Percentiles rank a stretch among this genome's conserved stretches.
Evolutionary conservation across 2,329 filamentous ascomycete genomes (phyloP).

Genomic region (Cytospora schulzeri): DNA sequence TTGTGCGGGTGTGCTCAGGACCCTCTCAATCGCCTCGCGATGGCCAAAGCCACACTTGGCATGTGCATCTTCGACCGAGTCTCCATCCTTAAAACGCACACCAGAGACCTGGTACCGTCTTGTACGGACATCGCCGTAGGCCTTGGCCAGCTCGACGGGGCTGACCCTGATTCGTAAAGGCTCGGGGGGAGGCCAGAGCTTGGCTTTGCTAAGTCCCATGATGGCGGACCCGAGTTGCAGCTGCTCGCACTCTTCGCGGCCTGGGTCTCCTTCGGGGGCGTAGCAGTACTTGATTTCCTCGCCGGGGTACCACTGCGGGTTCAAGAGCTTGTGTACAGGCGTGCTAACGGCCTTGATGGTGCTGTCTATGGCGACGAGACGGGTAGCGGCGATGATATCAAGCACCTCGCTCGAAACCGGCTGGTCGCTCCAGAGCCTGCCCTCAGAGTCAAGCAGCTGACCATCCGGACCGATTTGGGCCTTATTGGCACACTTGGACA

Average conservation of each 20-base stretch:
- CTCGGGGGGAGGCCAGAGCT: slow-evolving; percentile 28
- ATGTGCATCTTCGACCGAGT: slow-evolving; percentile 27
- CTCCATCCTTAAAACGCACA: slow-evolving; percentile 18
- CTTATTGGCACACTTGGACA: slow-evolving; percentile 29
- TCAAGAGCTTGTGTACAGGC: slow-evolving; percentile 27
- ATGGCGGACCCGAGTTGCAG: slow-evolving; percentile 33
- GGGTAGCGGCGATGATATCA: slow-evolving; percentile 28
- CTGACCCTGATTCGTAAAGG: slow-evolving; percentile 27
- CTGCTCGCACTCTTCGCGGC: slow-evolving; percentile 30
- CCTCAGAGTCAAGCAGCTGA: slow-evolving; percentile 27
- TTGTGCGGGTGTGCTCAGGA: slow-evolving; percentile 13
- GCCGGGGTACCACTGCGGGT: slow-evolving; percentile 14
- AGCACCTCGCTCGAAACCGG: slow-evolving; percentile 27
- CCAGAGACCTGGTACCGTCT: slow-evolving; percentile 59
- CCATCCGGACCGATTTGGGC: slow-evolving; percentile 27
- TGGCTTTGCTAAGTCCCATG: slow-evolving; percentile 26
- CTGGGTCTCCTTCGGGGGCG: slow-evolving; percentile 22
- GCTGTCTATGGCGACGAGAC: slow-evolving; percentile 24
- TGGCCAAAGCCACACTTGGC: slow-evolving; percentile 30
- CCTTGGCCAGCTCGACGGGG: slow-evolving; percentile 49
- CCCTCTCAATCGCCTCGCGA: slow-evolving; percentile 23
- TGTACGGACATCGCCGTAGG: slow-evolving; percentile 68
- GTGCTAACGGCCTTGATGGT: slow-evolving; percentile 26
- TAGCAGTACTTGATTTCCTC: slow-evolving; percentile 28
- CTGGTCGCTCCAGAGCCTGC: slow-evolving; percentile 29